These are phyloP conservation scores for Dimocarpus longan DNA, from an alignment of 345 rosid genomes.

Conservation along the genomic window DNA sequence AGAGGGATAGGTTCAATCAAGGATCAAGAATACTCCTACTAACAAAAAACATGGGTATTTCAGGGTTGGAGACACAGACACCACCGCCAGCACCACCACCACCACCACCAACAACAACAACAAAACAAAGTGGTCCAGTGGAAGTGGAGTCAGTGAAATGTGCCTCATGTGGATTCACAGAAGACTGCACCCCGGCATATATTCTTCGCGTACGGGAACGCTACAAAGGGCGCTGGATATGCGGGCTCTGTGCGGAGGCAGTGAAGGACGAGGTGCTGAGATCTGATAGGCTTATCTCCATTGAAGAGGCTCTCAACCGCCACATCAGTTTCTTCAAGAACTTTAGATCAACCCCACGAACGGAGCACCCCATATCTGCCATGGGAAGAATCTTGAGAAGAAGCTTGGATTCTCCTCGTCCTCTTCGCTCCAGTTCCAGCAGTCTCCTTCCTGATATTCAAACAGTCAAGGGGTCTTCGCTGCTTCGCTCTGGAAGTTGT, in stretches of 20 bases:
- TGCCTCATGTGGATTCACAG: slow-evolving; percentile 60
- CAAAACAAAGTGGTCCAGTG: slow-evolving; percentile 9
- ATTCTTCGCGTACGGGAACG: slow-evolving; percentile 51
- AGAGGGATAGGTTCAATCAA: not conserved
- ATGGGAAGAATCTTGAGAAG: slow-evolving; percentile 60
- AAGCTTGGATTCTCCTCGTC: slow-evolving; percentile 52
- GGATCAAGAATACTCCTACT: not conserved
- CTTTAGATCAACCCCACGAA: slow-evolving; percentile 38
- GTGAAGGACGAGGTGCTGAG: slow-evolving; percentile 59
- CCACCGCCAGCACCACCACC: slow-evolving; percentile 1
- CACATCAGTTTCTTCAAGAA: slow-evolving; percentile 47
- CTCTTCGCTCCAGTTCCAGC: slow-evolving; percentile 48
- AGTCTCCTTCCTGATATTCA: slow-evolving; percentile 45
- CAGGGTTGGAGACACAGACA: slow-evolving; percentile 31
- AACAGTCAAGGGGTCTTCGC: slow-evolving; percentile 27
- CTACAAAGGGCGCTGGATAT: slow-evolving; percentile 62
- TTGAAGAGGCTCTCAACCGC: slow-evolving; percentile 56
- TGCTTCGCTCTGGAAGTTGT: slow-evolving; percentile 66
- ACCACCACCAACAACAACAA: not conserved
- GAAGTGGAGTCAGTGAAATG: slow-evolving; percentile 58
- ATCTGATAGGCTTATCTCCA: slow-evolving; percentile 49
- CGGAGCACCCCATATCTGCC: slow-evolving; percentile 71
- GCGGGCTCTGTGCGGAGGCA: slow-evolving; percentile 69
- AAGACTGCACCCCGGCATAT: slow-evolving; percentile 62
- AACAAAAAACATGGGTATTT: slow-evolving; percentile 33